phyloP scores from a whole-genome alignment of 2,329 filamentous ascomycete genomes.

The Talaromyces albobiverticillius region DNA sequence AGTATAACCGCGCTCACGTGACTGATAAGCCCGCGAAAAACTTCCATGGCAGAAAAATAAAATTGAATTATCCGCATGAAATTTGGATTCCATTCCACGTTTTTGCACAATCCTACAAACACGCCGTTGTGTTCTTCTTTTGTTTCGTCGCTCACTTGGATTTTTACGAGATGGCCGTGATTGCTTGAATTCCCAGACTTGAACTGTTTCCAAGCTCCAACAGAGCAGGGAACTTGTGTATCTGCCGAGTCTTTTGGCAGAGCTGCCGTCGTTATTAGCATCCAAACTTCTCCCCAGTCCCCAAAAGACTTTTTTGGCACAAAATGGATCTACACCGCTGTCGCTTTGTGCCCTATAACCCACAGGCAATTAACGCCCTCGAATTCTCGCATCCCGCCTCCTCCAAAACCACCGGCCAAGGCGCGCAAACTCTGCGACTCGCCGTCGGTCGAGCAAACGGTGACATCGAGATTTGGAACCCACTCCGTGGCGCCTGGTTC shows the following conservation, averaged over 20 bases:
- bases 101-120: conserved; percentile 17
- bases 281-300: no score
- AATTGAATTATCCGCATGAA: conserved; percentile 12
- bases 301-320: no score
- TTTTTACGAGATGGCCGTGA: conserved; percentile 13
- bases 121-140: no score
- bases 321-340: conserved; percentile 94
- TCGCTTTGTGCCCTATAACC: conserved; percentile 89
- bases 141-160: background rate
- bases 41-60: conserved; percentile 21
- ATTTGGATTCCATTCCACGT: conserved; percentile 22
- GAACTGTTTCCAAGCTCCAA: conserved; percentile 1
- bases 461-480: conserved; percentile 98
- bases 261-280: background rate
- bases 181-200: conserved; percentile 8
- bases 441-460: conserved; percentile 91
- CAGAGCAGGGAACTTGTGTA: background rate
- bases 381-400: conserved; percentile 78
- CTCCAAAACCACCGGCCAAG: conserved; percentile 44
- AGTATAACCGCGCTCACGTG: conserved; percentile 24
- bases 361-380: conserved; percentile 88
- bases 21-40: conserved; percentile 18
- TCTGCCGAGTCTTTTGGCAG: background rate
- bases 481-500: conserved; percentile 74
- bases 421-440: conserved; percentile 65